A percentile compares a stretch with the other conserved stretches of the same genome.
Evolutionary conservation across 2,329 filamentous ascomycete species (phyloP).

Genomic region (Colletotrichum coccodes): DNA sequence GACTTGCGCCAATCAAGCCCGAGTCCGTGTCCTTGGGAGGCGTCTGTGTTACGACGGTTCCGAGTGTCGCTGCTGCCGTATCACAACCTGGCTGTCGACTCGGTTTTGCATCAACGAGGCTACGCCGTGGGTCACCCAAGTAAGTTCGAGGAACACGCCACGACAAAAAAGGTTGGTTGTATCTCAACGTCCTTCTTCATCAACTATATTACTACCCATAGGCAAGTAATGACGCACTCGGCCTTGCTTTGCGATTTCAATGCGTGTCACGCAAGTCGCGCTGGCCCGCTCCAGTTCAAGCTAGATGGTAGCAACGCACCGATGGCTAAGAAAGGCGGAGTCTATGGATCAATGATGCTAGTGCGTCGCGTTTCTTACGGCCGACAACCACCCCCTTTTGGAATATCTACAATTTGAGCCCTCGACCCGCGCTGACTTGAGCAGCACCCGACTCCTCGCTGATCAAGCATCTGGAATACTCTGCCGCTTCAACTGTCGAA

Average conservation of each 20-base stretch:
- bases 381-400: background rate
- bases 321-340: background rate
- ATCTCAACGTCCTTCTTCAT: background rate
- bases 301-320: background rate
- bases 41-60: background rate
- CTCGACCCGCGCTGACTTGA: background rate
- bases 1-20: background rate
- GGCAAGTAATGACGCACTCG: background rate
- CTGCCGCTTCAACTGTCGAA: background rate
- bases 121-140: background rate
- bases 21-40: conserved; percentile 3
- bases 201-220: background rate
- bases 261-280: background rate
- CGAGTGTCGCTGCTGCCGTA: background rate
- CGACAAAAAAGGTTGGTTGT: background rate
- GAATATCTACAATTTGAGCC: background rate
- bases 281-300: background rate
- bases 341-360: background rate
- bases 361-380: background rate
- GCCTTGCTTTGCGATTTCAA: background rate
- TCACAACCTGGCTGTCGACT: background rate
- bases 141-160: no score
- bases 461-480: background rate
- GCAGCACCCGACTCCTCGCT: background rate
- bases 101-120: background rate